Conservation (phyloP, 768 basidiomycete species). For the Psilocybe azurescens region DNA sequence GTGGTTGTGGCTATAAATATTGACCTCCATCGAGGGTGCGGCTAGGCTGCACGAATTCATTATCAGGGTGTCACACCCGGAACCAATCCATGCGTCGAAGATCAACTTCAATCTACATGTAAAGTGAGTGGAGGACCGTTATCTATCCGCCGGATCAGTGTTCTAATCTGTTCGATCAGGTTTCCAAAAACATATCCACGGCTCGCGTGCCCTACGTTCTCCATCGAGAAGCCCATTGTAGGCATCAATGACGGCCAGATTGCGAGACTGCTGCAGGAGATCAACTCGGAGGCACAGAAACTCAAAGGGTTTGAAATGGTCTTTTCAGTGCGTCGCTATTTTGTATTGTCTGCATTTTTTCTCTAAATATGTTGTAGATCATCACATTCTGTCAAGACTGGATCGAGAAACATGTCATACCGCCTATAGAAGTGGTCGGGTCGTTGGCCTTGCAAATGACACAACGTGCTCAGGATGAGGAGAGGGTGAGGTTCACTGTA, state of each 20-base stretch:
- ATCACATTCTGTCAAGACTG: conserved; percentile 74
- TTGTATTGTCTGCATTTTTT: conserved; percentile 1
- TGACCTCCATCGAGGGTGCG: conserved; percentile 55
- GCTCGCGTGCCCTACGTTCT: conserved; percentile 70
- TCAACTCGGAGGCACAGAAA: conserved; percentile 71
- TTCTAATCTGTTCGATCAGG: conserved; percentile 38
- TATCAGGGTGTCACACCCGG: conserved; percentile 72
- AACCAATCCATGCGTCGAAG: conserved; percentile 56
- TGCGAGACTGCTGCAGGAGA: conserved; percentile 56
- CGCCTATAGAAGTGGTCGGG: conserved; percentile 61
- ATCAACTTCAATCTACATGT: conserved; percentile 71
- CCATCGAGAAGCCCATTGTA: conserved; percentile 66
- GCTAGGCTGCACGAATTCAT: conserved; percentile 75
- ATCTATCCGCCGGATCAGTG: conserved; percentile 5
- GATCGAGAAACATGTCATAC: conserved; percentile 61
- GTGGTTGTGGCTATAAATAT: background rate
- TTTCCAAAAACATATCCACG: conserved; percentile 86
- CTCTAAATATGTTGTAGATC: conserved; percentile 47
- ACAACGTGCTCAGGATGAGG: conserved; percentile 71
- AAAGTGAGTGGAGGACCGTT: conserved; percentile 51
- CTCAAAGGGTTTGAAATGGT: conserved; percentile 77
- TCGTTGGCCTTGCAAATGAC: conserved; percentile 85
- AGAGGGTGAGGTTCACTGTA: conserved; percentile 49
- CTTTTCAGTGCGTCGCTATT: conserved; percentile 59
- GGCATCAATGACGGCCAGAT: conserved; percentile 66